Conservation (phyloP, 2,329 filamentous ascomycete species). For the Xylaria sp. region DNA sequence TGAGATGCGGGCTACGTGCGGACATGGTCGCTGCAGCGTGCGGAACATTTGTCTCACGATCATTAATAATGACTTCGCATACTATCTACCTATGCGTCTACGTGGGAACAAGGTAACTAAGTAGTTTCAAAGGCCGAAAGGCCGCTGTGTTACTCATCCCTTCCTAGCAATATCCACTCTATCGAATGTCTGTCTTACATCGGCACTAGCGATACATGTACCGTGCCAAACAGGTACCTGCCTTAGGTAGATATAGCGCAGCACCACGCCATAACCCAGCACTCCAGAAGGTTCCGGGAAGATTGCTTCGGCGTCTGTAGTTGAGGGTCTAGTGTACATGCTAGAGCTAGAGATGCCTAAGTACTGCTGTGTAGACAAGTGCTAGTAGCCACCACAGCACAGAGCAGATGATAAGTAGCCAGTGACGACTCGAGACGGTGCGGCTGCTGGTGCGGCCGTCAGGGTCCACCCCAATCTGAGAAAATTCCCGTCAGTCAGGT, state of each 20-base stretch:
- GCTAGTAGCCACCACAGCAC: too few species aligned
- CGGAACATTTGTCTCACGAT: neutral
- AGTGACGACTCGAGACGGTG: conserved; percentile 12
- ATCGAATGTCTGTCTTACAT: neutral
- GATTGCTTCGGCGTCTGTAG: conserved; percentile 7
- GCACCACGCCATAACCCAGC: conserved; percentile 11
- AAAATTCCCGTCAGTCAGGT: conserved; percentile 18
- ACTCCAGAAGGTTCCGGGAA: conserved; percentile 11
- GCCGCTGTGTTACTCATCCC: neutral
- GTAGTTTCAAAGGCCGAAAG: neutral
- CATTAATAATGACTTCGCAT: conserved; percentile 1
- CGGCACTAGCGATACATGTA: neutral
- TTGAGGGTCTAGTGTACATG: conserved; percentile 13
- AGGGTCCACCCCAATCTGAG: conserved; percentile 27
- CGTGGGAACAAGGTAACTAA: neutral
- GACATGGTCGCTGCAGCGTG: neutral
- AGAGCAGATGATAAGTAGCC: too few species aligned
- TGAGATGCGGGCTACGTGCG: neutral
- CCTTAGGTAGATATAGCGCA: neutral
- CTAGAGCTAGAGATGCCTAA: too few species aligned
- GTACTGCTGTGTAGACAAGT: too few species aligned
- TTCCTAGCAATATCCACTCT: conserved; percentile 7
- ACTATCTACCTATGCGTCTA: neutral
- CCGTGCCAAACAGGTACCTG: conserved; percentile 7
- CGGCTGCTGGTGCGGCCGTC: conserved; percentile 14